Percentiles rank a stretch among this genome's conserved stretches.
These are phyloP conservation scores for Manihot esculenta DNA, from an alignment of 441 rosid genomes.

Conservation along the genomic window DNA sequence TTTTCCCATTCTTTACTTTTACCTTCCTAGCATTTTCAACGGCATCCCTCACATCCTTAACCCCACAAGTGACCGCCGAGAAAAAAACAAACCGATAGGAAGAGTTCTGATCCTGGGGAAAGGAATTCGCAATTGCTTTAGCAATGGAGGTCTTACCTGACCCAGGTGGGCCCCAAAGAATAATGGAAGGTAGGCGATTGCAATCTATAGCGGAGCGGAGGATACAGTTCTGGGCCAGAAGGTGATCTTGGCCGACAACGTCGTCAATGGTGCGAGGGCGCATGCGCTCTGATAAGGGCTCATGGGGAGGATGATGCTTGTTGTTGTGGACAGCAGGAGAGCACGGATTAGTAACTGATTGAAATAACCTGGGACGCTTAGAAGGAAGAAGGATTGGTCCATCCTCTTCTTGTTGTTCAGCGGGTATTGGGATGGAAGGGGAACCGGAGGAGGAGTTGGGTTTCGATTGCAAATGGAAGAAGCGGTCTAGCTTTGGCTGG, in stretches of 20 bases:
- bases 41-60: conserved; percentile 76
- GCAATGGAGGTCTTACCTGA: conserved; percentile 84
- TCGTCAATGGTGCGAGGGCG: conserved; percentile 64
- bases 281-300: conserved; percentile 79
- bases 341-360: not conserved
- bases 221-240: conserved; percentile 47
- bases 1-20: conserved; percentile 40
- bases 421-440: conserved; percentile 21
- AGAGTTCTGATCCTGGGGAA: conserved; percentile 11
- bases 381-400: conserved; percentile 8
- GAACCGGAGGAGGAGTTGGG: conserved; percentile 24
- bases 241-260: conserved; percentile 72
- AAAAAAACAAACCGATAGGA: conserved; percentile 52
- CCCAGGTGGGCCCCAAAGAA: conserved; percentile 89
- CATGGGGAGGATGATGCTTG: conserved; percentile 12
- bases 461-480: conserved; percentile 41
- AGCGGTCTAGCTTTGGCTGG: conserved; percentile 63
- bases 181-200: conserved; percentile 62
- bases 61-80: conserved; percentile 74
- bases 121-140: conserved; percentile 56
- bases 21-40: conserved; percentile 61
- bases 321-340: not conserved
- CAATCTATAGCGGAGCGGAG: conserved; percentile 57
- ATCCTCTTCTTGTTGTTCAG: conserved; percentile 10
- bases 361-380: conserved; percentile 34